Base-by-base conservation (phyloP, 805 yeast genomes). In the Yamadazyma phyllophila region DNA sequence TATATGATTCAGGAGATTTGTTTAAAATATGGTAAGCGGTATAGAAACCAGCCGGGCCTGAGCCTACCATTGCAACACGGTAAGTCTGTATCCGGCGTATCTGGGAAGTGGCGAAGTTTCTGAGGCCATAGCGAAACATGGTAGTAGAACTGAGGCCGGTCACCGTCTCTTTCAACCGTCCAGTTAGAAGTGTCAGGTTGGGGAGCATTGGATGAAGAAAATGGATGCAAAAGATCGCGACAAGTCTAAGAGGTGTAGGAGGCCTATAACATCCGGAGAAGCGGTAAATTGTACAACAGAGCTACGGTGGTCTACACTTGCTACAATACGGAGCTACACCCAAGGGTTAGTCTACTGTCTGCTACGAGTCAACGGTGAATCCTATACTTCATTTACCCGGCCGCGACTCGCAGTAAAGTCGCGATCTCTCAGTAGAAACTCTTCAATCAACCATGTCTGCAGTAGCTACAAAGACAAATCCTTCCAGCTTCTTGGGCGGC, bases 1-100 rank as follows among this genome's bases (percentile, higher is more conserved):
- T 48, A 31, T 58, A 46, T 4, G 67, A 63, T 3, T 67, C 59
- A 4, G 64, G 52, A 1, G 63, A 44, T 47, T 73, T 77, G 47
- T 80, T 80, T 34, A 90, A 66, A 12, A 91, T 66, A 39, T 86
- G 82, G 51, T 84, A 78, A 0, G 90, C 90, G 1, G 97, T 85
- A 63, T 92, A 94, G 59, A 94, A 89, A 1, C 96, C 97, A 0
- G 97, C 91, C 0, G 99, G 99, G 0, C 99, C 99, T 0, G 97
- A 79, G 1, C 99, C 99, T 3, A 94, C 81, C 6, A 94, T 78
- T 0, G 97, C 96, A 9, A 88, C 73, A 45, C 65, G 70, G 41
- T 54, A 65, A 11, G 52, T 43, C 7, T 55, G 54, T 8, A 31
- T 12, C 13, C 3, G 7, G 13, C 4, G 13, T 8, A 29, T 8